Evolutionary conservation across 1,284 basidiomycete species (phyloP), one percentile per base, ranked within the genome.

Genomic region (Ustilago lituana): DNA sequence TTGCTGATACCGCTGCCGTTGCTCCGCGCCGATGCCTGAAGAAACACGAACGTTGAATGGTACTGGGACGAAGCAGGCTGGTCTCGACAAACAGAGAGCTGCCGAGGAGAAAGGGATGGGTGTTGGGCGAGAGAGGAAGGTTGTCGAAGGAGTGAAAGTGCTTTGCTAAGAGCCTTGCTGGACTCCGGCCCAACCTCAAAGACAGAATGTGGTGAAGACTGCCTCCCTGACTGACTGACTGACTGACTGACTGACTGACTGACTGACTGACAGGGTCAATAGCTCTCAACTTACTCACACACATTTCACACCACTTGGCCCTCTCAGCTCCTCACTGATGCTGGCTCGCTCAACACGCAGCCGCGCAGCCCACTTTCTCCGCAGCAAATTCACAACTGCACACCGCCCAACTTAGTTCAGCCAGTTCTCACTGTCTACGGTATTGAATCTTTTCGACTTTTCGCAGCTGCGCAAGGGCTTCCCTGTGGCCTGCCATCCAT

Each of bases 231-330:
- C 37, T 45, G 39, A 41, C 39, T 53, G 49, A 45, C 46, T 51
- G 36, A 32, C 6, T 31, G 27, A 49, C 39, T 57, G 45, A 53
- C 57, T 47, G 49, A 41, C 57, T 24, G 26, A 44, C 33, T 38
- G 31, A 59, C n/a, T n/a, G n/a, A n/a, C 51, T 22, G 45, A 41
- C 53, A 45, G 50, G 50, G 54, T 57, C 45, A 40, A 40, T 45
- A 48, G 53, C 27, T n/a, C n/a, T n/a, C n/a, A n/a, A 27, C 47
- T 40, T 11, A 38, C 46, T 22, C 45, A 31, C 46, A 27, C 48
- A 17, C 48, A 19, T 8, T 22, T 31, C 37, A 14, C 2, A 22
- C 32, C 22, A n/a, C 43, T 17, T 29, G 19, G 31, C 20, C 23
- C 37, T 52, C n/a, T 19, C 48, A 35, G 29, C 7, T 24, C 14